A percentile compares a stretch with the other conserved stretches of the same genome.
Conservation (phyloP, 345 rosid genomes). For the Camelina sativa region DNA sequence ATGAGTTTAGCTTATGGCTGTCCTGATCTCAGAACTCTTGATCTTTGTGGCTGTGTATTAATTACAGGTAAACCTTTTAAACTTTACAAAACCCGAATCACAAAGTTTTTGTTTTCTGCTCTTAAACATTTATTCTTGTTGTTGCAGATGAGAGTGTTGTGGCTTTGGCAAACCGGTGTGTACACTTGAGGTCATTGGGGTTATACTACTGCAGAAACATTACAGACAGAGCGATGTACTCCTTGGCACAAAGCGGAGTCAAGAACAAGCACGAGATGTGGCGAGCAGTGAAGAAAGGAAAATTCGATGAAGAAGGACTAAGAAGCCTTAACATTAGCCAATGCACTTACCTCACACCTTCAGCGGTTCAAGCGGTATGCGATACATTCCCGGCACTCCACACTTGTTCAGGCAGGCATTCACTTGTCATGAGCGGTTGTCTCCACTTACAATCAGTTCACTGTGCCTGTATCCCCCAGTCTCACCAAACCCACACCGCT, state of each 20-base stretch:
- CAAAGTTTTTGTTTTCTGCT: neutral
- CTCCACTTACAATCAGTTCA: conserved; percentile 82
- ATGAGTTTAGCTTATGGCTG: conserved; percentile 88
- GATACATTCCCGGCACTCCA: conserved; percentile 94
- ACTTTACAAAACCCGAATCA: neutral
- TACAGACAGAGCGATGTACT: conserved; percentile 86
- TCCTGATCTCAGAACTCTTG: conserved; percentile 78
- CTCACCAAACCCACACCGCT: conserved; percentile 55
- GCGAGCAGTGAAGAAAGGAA: conserved; percentile 50
- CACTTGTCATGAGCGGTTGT: conserved; percentile 97
- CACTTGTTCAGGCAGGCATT: conserved; percentile 92
- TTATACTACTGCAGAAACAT: conserved; percentile 89
- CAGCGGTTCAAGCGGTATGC: conserved; percentile 91
- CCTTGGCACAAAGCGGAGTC: conserved; percentile 70
- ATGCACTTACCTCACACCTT: conserved; percentile 93
- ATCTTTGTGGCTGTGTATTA: conserved; percentile 76
- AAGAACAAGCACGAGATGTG: conserved; percentile 67
- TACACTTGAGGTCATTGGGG: conserved; percentile 77
- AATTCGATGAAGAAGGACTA: conserved; percentile 73
- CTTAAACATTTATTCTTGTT: neutral
- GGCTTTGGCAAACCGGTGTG: conserved; percentile 80
- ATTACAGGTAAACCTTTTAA: conserved; percentile 69
- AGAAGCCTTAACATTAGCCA: conserved; percentile 92
- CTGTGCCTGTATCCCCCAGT: conserved; percentile 81
- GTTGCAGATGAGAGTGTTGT: conserved; percentile 80